These are phyloP conservation scores for Plantago major DNA, from an alignment of 257 asterid species.

Conservation along the genomic window DNA sequence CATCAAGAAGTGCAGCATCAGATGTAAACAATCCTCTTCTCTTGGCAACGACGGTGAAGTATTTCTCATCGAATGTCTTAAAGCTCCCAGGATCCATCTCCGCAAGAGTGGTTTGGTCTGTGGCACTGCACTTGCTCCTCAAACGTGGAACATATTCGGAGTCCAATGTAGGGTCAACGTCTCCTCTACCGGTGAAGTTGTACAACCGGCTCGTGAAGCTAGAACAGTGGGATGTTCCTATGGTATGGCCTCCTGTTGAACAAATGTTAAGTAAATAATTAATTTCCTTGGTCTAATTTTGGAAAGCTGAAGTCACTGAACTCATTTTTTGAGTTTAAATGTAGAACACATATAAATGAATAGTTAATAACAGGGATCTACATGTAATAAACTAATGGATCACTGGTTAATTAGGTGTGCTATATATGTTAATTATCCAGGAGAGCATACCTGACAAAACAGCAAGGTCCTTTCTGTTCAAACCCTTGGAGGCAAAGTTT, in stretches of 20 bases:
- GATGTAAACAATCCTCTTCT: constrained; percentile 43
- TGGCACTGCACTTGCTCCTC: constrained; percentile 34
- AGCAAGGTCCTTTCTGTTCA: constrained; percentile 47
- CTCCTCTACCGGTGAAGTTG: constrained; percentile 64
- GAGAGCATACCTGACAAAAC: constrained; percentile 67
- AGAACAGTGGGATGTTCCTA: constrained; percentile 49
- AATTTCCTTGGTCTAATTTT: too few relatives aligned
- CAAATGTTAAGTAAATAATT: too few relatives aligned
- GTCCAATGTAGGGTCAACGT: constrained; percentile 52
- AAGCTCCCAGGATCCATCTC: constrained; percentile 67
- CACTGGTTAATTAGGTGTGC: too few relatives aligned
- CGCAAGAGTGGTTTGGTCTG: constrained; percentile 34
- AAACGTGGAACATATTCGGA: constrained; percentile 33
- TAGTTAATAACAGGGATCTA: too few relatives aligned
- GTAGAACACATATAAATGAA: too few relatives aligned
- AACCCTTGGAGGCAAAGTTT: constrained; percentile 37
- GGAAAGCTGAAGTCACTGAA: too few relatives aligned
- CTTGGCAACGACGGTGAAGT: constrained; percentile 36
- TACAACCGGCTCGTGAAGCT: constrained; percentile 47
- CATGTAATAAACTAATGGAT: too few relatives aligned
- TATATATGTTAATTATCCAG: too few relatives aligned
- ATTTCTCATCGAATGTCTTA: constrained; percentile 32
- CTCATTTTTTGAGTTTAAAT: too few relatives aligned
- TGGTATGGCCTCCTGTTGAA: constrained; percentile 56
- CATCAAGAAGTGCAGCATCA: constrained; percentile 48